phyloP scores from a whole-genome alignment of 2,329 filamentous ascomycete species.

The Beauveria caledonica region DNA sequence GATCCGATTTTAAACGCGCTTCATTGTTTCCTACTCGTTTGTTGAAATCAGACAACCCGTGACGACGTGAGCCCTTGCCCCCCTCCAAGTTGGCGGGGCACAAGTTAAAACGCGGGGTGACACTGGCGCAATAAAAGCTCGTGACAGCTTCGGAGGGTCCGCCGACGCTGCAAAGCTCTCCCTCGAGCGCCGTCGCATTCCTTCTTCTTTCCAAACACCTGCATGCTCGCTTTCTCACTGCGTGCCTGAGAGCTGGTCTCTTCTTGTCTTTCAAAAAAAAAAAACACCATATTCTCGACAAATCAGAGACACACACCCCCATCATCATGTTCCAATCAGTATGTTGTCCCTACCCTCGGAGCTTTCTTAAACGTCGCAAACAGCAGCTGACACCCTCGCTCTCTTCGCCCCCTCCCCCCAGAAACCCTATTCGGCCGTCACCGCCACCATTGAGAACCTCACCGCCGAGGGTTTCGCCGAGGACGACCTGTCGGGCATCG shows the following conservation, averaged over 20 bases:
- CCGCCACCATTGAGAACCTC: slow-evolving; percentile 82
- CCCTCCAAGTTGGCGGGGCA: slow-evolving; percentile 3
- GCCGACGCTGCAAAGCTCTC: background rate
- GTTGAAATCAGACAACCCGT: background rate
- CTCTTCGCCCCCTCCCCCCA: slow-evolving; percentile 24
- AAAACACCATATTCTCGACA: too few species aligned
- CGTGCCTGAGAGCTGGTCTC: background rate
- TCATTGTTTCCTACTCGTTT: background rate
- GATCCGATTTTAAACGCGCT: background rate
- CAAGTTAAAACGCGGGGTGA: slow-evolving; percentile 4
- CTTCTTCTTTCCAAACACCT: background rate
- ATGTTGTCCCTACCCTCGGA: background rate
- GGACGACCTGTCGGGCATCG: slow-evolving; percentile 84
- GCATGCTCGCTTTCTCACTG: background rate
- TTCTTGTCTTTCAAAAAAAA: too few species aligned
- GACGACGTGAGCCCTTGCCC: background rate
- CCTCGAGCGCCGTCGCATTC: background rate
- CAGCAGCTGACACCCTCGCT: background rate
- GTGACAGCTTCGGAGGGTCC: slow-evolving; percentile 1
- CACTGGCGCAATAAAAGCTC: background rate
- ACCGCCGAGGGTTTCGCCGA: slow-evolving; percentile 86
- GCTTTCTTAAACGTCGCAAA: too few species aligned
- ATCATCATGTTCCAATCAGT: slow-evolving; percentile 6
- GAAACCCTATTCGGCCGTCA: slow-evolving; percentile 88
- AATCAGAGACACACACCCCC: background rate